Base-by-base conservation (phyloP, 179 eudicot species). In the Actinidia chinensis region DNA sequence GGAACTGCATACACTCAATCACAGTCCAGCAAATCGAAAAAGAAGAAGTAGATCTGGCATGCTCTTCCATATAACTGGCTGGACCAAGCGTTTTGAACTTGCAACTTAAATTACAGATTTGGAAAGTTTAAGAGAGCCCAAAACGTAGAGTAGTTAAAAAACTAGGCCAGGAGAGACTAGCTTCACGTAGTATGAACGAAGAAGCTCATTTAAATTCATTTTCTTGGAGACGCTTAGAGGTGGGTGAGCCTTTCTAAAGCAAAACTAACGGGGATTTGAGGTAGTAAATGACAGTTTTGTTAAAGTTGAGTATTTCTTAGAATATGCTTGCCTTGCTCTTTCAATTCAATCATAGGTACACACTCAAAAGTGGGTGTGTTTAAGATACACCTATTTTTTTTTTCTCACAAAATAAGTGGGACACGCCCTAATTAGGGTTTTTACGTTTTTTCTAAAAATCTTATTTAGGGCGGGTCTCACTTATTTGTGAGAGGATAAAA, bases 1-100 rank as follows among this genome's bases (percentile, higher is more conserved):
- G 85, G 89, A 90, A 93, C 98, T 75, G 90, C 97, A 33, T 92
- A 85, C 84, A 75, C 90, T 58, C 93, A 89, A 64, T 88, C 97
- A 20, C 87, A 69, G 78, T 79, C 90, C 61, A 91, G 71, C 92
- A 94, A 94, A 79, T 84, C 81, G 52, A 93, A 92, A 89, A 94
- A 94, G 91, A 92, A 92, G 91, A 92, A 94, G 90, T 18, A 55
- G 78, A 60, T 14, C 33, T 28, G 33, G 52, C 75, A 23, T 63
- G 67, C 46, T 48, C 48, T 55, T 28, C 59, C 20, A 63, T 73
- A 25, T 60, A 28, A 6, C 13, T 51, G 22, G 66, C 55, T 79
- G 79, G 54, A 8, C 56, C 15, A 59, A 80, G 73, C 56, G 66
- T 59, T 81, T 55, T 70, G 81, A 79, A 54, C 77, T 20, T 83